Percentiles rank a stretch among this genome's conserved stretches.
phyloP scores from a whole-genome alignment of 768 basidiomycete genomes.

The Cyclocybe aegerita region DNA sequence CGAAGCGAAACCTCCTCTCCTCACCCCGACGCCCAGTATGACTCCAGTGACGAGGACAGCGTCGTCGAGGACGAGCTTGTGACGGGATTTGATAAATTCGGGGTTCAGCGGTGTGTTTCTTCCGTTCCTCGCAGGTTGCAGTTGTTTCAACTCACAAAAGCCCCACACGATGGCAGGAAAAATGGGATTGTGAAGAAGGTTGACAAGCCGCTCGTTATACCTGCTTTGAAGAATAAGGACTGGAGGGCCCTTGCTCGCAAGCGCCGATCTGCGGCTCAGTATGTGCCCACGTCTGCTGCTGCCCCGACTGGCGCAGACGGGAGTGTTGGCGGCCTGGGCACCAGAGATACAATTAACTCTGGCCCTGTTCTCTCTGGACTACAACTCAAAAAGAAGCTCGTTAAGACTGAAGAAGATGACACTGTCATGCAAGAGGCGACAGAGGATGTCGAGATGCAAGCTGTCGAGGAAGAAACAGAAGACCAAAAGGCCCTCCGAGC shows the following conservation, averaged over 20 bases:
- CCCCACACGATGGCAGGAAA: slow-evolving; percentile 26
- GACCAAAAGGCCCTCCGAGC: slow-evolving; percentile 83
- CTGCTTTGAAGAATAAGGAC: slow-evolving; percentile 83
- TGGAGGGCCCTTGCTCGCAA: slow-evolving; percentile 83
- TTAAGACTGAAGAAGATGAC: slow-evolving; percentile 25
- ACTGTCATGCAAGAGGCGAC: slow-evolving; percentile 18
- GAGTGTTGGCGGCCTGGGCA: slow-evolving; percentile 76
- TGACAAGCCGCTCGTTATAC: slow-evolving; percentile 77
- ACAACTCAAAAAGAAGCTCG: slow-evolving; percentile 43
- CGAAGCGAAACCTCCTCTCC: slow-evolving; percentile 45
- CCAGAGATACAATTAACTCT: slow-evolving; percentile 72
- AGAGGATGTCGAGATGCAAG: slow-evolving; percentile 30
- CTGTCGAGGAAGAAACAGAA: slow-evolving; percentile 50
- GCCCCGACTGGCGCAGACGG: slow-evolving; percentile 63
- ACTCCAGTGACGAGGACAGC: slow-evolving; percentile 64
- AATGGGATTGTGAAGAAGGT: slow-evolving; percentile 45
- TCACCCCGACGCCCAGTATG: slow-evolving; percentile 15
- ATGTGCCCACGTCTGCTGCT: slow-evolving; percentile 62
- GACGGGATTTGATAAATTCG: slow-evolving; percentile 68
- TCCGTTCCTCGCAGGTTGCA: slow-evolving; percentile 23
- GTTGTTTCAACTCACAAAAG: slow-evolving; percentile 79
- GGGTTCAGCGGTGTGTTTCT: slow-evolving; percentile 82
- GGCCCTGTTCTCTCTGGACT: slow-evolving; percentile 73
- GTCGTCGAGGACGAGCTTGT: slow-evolving; percentile 64
- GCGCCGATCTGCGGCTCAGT: slow-evolving; percentile 53